Evolutionary conservation across 2,329 filamentous ascomycete species (phyloP).

Genomic region (Diaporthe helianthi): DNA sequence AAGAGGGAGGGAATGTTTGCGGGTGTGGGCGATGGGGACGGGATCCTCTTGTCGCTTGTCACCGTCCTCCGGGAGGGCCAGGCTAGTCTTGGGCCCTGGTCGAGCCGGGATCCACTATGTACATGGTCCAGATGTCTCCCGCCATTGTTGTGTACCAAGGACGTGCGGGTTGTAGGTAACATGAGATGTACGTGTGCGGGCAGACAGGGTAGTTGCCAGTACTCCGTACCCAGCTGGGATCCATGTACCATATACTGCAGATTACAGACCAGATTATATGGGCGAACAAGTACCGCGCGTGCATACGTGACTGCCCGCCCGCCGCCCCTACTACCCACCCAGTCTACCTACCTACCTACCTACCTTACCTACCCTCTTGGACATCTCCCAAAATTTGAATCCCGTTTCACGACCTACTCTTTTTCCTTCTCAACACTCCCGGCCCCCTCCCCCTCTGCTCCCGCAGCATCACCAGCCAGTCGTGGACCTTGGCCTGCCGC

Average conservation of each 20-base stretch:
- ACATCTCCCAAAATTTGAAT: conserved; percentile 35
- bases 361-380: not conserved
- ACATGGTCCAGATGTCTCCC: conserved; percentile 15
- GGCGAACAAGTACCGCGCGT: not conserved
- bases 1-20: conserved; percentile 44
- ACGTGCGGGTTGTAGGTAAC: conserved; percentile 22
- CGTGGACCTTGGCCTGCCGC: not conserved
- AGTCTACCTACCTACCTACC: not conserved
- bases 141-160: conserved; percentile 4
- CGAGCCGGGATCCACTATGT: conserved; percentile 24
- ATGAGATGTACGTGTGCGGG: conserved; percentile 9
- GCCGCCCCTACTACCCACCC: not conserved
- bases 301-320: conserved; percentile 5
- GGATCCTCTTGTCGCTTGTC: conserved; percentile 39
- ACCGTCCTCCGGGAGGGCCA: conserved; percentile 26
- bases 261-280: not conserved
- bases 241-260: conserved; percentile 3
- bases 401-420: conserved; percentile 35
- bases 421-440: conserved; percentile 32
- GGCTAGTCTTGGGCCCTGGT: conserved; percentile 26
- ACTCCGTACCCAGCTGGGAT: no score
- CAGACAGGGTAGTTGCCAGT: conserved; percentile 8
- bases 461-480: conserved; percentile 21
- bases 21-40: conserved; percentile 34
- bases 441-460: conserved; percentile 24